A percentile compares a stretch with the other conserved stretches of the same genome.
phyloP scores from a whole-genome alignment of 768 basidiomycete genomes.

The Lactifluus piperatus region DNA sequence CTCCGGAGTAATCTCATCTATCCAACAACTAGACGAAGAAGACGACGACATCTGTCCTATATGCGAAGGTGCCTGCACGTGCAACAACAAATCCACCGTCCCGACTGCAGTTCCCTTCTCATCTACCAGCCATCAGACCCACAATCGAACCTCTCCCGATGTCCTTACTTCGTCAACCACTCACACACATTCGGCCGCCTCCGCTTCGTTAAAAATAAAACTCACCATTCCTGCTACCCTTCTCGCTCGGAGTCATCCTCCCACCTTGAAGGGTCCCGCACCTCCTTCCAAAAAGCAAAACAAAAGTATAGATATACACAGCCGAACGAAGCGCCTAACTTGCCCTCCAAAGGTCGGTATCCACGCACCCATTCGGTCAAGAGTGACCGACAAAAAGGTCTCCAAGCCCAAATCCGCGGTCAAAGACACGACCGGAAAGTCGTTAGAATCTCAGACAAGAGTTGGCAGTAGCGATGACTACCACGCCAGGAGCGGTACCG shows the following conservation, averaged over 20 bases:
- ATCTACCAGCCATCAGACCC: background rate
- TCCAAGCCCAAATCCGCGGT: slow-evolving; percentile 6
- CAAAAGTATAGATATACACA: slow-evolving; percentile 1
- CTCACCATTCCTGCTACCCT: slow-evolving; percentile 19
- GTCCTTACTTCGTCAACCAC: background rate
- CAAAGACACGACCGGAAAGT: slow-evolving; percentile 20
- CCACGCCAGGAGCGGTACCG: slow-evolving; percentile 2
- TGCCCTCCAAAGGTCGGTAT: slow-evolving; percentile 2
- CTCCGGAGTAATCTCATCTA: slow-evolving; percentile 36
- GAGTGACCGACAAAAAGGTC: slow-evolving; percentile 8
- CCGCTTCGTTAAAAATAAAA: slow-evolving; percentile 20
- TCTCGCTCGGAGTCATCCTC: slow-evolving; percentile 13
- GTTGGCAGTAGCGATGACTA: slow-evolving; percentile 3
- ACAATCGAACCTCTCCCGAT: slow-evolving; percentile 4
- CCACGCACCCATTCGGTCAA: background rate
- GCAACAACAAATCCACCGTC: slow-evolving; percentile 34
- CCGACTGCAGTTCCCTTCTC: background rate
- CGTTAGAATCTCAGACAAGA: background rate
- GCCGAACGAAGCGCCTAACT: slow-evolving; percentile 9
- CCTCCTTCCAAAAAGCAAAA: slow-evolving; percentile 10
- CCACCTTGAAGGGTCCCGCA: background rate
- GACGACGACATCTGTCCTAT: slow-evolving; percentile 85
- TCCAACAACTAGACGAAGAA: slow-evolving; percentile 50
- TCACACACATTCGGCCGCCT: background rate
- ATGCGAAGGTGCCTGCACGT: slow-evolving; percentile 86